Evolutionary conservation across 345 rosid genomes (phyloP).

Genomic region (Pseudoturritis turrita): DNA sequence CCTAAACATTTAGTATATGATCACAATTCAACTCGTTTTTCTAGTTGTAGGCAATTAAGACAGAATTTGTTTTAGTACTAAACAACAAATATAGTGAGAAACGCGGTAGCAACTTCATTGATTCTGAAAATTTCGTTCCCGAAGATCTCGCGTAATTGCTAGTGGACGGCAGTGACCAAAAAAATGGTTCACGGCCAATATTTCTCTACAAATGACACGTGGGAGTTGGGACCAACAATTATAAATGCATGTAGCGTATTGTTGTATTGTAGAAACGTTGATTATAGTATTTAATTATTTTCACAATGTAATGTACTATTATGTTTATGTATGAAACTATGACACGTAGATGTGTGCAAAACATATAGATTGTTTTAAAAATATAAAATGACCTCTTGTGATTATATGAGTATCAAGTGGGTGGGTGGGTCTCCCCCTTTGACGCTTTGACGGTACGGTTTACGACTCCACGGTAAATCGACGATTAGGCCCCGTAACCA

Average conservation of each 20-base stretch:
- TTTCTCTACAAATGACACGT: constrained; percentile 7
- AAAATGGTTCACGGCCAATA: background rate
- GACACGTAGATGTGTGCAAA: background rate
- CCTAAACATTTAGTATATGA: no score
- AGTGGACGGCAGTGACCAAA: constrained; percentile 11
- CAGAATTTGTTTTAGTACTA: no score
- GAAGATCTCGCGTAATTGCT: background rate
- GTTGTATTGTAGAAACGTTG: no score
- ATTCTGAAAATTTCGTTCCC: background rate
- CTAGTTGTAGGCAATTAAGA: no score
- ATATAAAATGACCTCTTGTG: background rate
- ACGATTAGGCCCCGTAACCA: background rate
- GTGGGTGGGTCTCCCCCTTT: background rate
- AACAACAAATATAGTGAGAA: background rate
- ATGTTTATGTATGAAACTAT: no score
- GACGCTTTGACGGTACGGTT: background rate
- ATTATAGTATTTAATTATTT: background rate
- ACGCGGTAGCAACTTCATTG: background rate
- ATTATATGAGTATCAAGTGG: background rate
- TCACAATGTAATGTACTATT: background rate
- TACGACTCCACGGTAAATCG: background rate
- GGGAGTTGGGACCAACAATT: background rate
- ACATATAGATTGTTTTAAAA: background rate
- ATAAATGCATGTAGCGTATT: background rate
- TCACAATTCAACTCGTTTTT: no score